Evolutionary conservation across 495 filamentous ascomycete species (phyloP).

Genomic region (Staphylotrichum longicolle): DNA sequence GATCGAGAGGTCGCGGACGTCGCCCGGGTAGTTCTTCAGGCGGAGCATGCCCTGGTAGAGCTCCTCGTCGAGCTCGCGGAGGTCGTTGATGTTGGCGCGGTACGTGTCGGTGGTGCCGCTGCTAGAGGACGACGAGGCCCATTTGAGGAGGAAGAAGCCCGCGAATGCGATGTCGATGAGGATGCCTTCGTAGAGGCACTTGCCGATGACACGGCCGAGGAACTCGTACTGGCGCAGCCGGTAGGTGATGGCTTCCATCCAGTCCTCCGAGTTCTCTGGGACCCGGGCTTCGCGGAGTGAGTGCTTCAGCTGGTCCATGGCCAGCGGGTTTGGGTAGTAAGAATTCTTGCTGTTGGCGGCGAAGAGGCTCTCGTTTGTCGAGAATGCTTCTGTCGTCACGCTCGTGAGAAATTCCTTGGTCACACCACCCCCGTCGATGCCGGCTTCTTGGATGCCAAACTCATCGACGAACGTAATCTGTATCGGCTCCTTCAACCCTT

Average conservation of each 20-base stretch:
- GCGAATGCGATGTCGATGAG: constrained; percentile 92
- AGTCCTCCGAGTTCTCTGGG: constrained; percentile 49
- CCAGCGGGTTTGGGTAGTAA: constrained; percentile 83
- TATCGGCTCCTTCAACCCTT: constrained; percentile 91
- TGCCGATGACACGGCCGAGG: constrained; percentile 85
- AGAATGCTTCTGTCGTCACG: constrained; percentile 83
- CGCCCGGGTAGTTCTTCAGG: constrained; percentile 82
- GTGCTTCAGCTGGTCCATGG: constrained; percentile 69
- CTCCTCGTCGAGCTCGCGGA: constrained; percentile 89
- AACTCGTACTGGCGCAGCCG: constrained; percentile 84
- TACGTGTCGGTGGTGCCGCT: constrained; percentile 65
- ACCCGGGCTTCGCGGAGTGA: constrained; percentile 53
- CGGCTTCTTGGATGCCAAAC: constrained; percentile 82
- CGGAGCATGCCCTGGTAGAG: constrained; percentile 87
- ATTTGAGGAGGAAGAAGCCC: constrained; percentile 93
- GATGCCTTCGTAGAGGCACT: constrained; percentile 97
- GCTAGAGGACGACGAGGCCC: constrained; percentile 60
- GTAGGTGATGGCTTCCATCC: constrained; percentile 56
- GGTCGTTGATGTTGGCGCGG: constrained; percentile 85
- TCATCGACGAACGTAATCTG: constrained; percentile 96
- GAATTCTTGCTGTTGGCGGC: constrained; percentile 84
- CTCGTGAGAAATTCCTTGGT: constrained; percentile 97
- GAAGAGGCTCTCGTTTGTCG: constrained; percentile 54
- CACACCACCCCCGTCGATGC: constrained; percentile 95
- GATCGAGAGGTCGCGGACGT: constrained; percentile 76